Percentiles rank a stretch among this genome's conserved stretches.
Evolutionary conservation across 176 grass and related monocot genomes (phyloP).

Genomic region (Tillandsia fasciculata): DNA sequence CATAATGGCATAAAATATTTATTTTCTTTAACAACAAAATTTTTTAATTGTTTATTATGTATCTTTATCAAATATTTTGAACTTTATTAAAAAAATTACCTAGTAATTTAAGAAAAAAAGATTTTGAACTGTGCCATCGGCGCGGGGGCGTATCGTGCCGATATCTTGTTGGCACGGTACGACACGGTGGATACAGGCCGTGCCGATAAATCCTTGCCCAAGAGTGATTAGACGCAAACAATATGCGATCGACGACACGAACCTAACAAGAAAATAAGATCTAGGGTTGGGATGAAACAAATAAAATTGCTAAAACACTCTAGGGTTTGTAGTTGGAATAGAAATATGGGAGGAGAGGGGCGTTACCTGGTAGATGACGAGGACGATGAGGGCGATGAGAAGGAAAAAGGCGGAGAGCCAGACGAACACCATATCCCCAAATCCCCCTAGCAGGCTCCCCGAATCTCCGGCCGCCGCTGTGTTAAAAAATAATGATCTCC

Average conservation of each 20-base stretch:
- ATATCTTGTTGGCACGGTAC: no score
- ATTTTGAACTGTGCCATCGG: no score
- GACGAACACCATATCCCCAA: constrained; percentile 60
- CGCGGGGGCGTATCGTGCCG: no score
- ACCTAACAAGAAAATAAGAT: background rate
- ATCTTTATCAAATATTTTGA: no score
- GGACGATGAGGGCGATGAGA: constrained; percentile 66
- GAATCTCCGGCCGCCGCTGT: background rate
- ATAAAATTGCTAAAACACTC: background rate
- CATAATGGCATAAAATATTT: no score
- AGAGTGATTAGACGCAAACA: background rate
- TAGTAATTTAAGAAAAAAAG: no score
- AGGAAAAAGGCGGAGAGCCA: constrained; percentile 92
- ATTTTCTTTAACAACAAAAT: no score
- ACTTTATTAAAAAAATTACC: no score
- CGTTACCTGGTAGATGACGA: constrained; percentile 87
- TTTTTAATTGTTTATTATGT: no score
- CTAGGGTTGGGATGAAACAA: background rate
- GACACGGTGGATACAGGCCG: no score
- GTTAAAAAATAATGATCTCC: background rate
- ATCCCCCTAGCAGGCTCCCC: background rate
- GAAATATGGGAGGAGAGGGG: background rate
- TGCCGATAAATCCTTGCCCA: no score
- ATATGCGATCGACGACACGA: background rate
- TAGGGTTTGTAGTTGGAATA: background rate